A percentile compares a stretch with the other conserved stretches of the same genome.
These are phyloP conservation scores for Symbiodinium natans DNA, from an alignment of 73 alveolate species.

Conservation along the genomic window DNA sequence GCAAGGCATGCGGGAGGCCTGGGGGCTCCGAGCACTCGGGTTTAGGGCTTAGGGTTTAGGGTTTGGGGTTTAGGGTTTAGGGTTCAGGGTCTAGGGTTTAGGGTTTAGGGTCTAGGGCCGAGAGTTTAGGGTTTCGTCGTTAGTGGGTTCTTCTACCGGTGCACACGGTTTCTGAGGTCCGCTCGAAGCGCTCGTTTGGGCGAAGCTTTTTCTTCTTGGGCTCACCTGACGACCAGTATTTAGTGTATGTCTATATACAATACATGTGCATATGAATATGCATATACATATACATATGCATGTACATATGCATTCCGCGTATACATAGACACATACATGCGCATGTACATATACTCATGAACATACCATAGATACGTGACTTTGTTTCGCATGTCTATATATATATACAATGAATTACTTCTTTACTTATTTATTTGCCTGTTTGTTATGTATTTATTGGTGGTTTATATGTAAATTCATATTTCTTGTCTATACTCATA, in stretches of 20 bases:
- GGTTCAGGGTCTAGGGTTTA: too few species aligned
- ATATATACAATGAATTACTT: too few species aligned
- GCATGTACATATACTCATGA: too few species aligned
- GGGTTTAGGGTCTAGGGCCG: too few species aligned
- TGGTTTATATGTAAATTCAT: neutral
- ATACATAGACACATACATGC: neutral
- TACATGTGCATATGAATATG: neutral
- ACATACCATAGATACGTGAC: too few species aligned
- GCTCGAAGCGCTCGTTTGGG: conserved; percentile 79
- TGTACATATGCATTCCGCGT: neutral
- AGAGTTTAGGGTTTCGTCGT: too few species aligned
- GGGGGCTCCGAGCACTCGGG: neutral
- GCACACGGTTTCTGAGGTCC: neutral
- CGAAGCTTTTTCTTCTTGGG: conserved; percentile 84
- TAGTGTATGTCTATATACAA: neutral
- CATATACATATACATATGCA: neutral
- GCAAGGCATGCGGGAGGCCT: neutral
- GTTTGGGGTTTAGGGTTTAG: too few species aligned
- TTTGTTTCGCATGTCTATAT: neutral
- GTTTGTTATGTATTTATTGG: neutral
- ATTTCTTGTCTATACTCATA: neutral
- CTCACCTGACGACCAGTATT: conserved; percentile 10
- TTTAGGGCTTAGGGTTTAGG: too few species aligned
- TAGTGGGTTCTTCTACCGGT: too few species aligned
- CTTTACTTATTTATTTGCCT: too few species aligned